Base-by-base conservation (phyloP, 1,284 basidiomycete species). In the Puccinia coronata region DNA sequence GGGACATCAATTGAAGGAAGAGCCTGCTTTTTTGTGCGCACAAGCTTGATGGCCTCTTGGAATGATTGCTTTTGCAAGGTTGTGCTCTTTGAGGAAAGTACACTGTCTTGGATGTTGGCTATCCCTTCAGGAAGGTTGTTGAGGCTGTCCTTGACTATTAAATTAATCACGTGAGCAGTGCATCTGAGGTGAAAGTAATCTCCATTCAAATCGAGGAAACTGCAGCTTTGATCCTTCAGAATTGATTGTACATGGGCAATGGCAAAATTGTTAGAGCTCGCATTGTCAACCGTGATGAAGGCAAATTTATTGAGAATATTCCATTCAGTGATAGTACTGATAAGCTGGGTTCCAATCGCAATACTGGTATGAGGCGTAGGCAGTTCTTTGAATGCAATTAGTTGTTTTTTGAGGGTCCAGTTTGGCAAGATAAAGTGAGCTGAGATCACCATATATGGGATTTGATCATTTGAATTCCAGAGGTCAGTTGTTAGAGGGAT, bases 251-350 rank as follows among this genome's bases (percentile, higher is more conserved):
- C 12, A 20, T 41, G 39, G 12, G 61, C 2, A 23, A 65, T 65
- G 31, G 61, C 61, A 1, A 31, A 11, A 39, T 65, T 39, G 61
- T 65, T 65, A 3, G 61, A 34, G 18, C 12, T 20, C 16, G 61
- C 61, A 65, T 65, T 65, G 41, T 65, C 61, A 65, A 65, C 39
- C 14, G 61, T 65, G 3, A 65, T 23, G 34, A 39, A 65, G 8
- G 31, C 31, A 39, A 65, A 4, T n/a, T 65, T 65, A 23, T 65
- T 34, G 23, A 65, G 4, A 23, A 39, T 4, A 9, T 65, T 65
- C 34, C 61, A 65, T 39, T 65, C 31, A 31, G 2, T 34, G 2
- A 65, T 36, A 16, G 31, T 39, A 2, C 4, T 20, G 34, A 65
- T 34, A n/a, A 65, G 61, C 6, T 65, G 28, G 8, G 36, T n/a